A percentile compares a stretch with the other conserved stretches of the same genome.
Evolutionary conservation across 257 asterid species (phyloP).

Genomic region (Plectranthus barbatus): DNA sequence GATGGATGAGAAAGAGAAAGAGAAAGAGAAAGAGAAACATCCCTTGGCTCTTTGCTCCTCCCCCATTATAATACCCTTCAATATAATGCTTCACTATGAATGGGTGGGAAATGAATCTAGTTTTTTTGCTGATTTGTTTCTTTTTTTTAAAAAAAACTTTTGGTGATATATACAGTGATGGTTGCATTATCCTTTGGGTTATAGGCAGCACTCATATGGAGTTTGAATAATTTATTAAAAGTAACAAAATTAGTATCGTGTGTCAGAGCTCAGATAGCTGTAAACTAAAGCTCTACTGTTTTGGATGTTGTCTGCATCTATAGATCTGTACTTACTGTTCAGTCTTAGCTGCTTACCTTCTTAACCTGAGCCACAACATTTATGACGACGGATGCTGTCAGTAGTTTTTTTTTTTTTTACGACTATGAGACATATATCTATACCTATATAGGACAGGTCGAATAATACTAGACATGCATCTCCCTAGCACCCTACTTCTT

Average conservation of each 20-base stretch:
- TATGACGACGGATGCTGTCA: slow-evolving; percentile 11
- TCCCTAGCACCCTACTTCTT: neutral
- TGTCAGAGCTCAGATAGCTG: slow-evolving; percentile 17
- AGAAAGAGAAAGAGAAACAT: too few species aligned
- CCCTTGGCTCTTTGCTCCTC: too few species aligned
- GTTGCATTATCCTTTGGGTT: slow-evolving; percentile 6
- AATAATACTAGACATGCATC: too few species aligned
- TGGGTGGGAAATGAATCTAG: too few species aligned
- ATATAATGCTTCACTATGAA: neutral
- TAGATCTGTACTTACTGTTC: slow-evolving; percentile 3
- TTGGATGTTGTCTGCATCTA: slow-evolving; percentile 15
- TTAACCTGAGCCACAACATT: slow-evolving; percentile 7
- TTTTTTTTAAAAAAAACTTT: too few species aligned
- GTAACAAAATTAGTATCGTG: neutral
- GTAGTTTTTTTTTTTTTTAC: neutral
- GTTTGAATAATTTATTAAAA: neutral
- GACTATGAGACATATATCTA: too few species aligned
- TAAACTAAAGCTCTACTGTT: slow-evolving; percentile 14
- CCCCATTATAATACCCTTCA: too few species aligned
- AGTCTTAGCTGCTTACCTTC: neutral
- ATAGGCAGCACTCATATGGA: neutral
- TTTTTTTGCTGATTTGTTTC: too few species aligned
- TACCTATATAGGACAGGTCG: too few species aligned
- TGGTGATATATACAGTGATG: neutral
- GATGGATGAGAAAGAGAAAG: too few species aligned